Percentiles rank a stretch among this genome's conserved stretches.
Evolutionary conservation across 192 early-diverging fungal genomes (phyloP).

Genomic region (Gaertneriomyces semiglobifer): DNA sequence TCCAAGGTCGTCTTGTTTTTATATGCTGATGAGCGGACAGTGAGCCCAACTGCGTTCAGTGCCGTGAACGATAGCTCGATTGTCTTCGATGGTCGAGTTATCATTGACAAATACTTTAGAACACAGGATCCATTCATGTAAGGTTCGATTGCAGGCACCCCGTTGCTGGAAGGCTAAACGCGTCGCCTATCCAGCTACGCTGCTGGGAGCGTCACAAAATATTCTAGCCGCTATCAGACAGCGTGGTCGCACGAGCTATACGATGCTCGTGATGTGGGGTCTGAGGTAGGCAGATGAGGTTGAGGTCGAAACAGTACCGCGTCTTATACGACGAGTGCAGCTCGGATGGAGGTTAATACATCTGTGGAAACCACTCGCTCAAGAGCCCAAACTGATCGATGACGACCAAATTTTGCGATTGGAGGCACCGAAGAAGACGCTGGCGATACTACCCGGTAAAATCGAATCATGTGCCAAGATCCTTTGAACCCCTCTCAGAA

Average conservation of each 20-base stretch:
- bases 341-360: neutral
- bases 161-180: neutral
- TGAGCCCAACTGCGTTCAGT: constrained; percentile 43
- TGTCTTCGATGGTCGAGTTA: constrained; percentile 51
- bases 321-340: neutral
- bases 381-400: constrained; percentile 2
- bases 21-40: constrained; percentile 45
- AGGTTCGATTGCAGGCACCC: neutral
- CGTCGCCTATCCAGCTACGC: constrained; percentile 32
- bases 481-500: neutral
- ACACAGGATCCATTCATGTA: constrained; percentile 54
- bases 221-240: constrained; percentile 50
- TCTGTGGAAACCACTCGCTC: neutral
- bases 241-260: constrained; percentile 44
- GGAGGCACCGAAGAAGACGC: constrained; percentile 34
- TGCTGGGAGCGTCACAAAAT: constrained; percentile 52
- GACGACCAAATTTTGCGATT: constrained; percentile 28
- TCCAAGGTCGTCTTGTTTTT: constrained; percentile 25
- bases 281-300: constrained; percentile 25
- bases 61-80: constrained; percentile 51
- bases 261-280: constrained; percentile 47
- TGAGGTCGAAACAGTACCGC: neutral
- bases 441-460: constrained; percentile 38
- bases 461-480: too few species aligned
- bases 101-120: constrained; percentile 53